Conservation (phyloP, 495 filamentous ascomycete genomes). For the Penicillium dipodomyicola region DNA sequence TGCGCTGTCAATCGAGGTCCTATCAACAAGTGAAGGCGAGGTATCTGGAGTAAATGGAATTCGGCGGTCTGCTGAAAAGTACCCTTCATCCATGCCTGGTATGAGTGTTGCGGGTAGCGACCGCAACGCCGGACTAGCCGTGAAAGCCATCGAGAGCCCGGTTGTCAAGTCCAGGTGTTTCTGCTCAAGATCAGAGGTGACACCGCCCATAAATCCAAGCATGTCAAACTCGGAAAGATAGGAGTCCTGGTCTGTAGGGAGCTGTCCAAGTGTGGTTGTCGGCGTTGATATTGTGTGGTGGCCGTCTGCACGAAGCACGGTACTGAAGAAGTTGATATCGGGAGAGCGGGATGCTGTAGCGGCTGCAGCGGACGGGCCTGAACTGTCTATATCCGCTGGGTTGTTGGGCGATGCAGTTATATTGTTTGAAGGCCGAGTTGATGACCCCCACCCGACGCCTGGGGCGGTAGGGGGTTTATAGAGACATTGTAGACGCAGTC, state of each 20-base stretch:
- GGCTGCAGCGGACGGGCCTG: constrained; percentile 6
- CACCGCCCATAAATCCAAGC: constrained; percentile 42
- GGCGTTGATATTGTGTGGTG: constrained; percentile 20
- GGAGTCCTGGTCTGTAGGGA: constrained; percentile 17
- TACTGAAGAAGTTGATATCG: constrained; percentile 36
- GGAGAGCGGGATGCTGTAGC: constrained; percentile 15
- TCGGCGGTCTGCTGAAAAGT: constrained; percentile 12
- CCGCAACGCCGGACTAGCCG: constrained; percentile 16
- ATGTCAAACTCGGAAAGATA: constrained; percentile 35
- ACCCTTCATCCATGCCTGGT: constrained; percentile 11
- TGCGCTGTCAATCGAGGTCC: constrained; percentile 18
- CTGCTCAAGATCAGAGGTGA: constrained; percentile 41
- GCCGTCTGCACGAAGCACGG: constrained; percentile 33
- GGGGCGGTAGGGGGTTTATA: constrained; percentile 31
- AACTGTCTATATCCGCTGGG: neutral
- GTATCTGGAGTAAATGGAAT: constrained; percentile 21
- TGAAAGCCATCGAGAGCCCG: constrained; percentile 20
- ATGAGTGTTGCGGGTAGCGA: constrained; percentile 10
- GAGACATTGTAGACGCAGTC: constrained; percentile 35
- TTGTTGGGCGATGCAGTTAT: neutral
- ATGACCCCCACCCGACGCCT: constrained; percentile 9
- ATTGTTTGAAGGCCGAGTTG: neutral
- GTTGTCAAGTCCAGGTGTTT: constrained; percentile 39
- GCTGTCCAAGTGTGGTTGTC: constrained; percentile 9
- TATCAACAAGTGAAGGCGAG: constrained; percentile 17